phyloP scores from a whole-genome alignment of 257 asterid species.

The Solanum neorickii region DNA sequence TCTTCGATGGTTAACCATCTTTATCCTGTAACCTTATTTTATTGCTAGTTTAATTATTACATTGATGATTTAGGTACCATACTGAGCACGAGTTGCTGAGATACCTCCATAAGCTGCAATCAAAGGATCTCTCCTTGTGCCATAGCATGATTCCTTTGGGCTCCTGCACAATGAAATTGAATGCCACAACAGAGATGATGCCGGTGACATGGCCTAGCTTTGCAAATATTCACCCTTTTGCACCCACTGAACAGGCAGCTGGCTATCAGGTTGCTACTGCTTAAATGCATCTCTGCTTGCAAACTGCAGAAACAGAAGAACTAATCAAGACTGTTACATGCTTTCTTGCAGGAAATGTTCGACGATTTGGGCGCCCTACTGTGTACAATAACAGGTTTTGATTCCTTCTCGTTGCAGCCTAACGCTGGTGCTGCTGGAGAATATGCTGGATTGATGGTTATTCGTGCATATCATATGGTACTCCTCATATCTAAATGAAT shows the following conservation, averaged over 20 bases:
- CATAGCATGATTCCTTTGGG: slow-evolving; percentile 99
- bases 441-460: slow-evolving; percentile 96
- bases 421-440: slow-evolving; percentile 99
- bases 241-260: slow-evolving; percentile 75
- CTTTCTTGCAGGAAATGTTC: slow-evolving; percentile 80
- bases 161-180: slow-evolving; percentile 95
- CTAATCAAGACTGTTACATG: not conserved
- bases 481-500: not conserved
- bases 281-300: not conserved
- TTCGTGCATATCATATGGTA: slow-evolving; percentile 96
- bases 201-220: slow-evolving; percentile 95
- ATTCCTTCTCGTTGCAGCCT: slow-evolving; percentile 97
- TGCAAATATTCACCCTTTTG: slow-evolving; percentile 84
- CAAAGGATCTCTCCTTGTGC: slow-evolving; percentile 90
- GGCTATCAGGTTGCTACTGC: slow-evolving; percentile 66
- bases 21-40: not conserved
- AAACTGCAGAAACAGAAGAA: not conserved
- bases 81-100: slow-evolving; percentile 96
- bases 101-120: slow-evolving; percentile 69
- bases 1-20: not conserved
- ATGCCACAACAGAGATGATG: slow-evolving; percentile 97
- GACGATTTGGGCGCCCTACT: slow-evolving; percentile 77
- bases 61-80: slow-evolving; percentile 51
- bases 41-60: slow-evolving; percentile 5
- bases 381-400: slow-evolving; percentile 93